phyloP scores from a whole-genome alignment of 1,284 basidiomycete species.

The Ceratobasidium sp. region DNA sequence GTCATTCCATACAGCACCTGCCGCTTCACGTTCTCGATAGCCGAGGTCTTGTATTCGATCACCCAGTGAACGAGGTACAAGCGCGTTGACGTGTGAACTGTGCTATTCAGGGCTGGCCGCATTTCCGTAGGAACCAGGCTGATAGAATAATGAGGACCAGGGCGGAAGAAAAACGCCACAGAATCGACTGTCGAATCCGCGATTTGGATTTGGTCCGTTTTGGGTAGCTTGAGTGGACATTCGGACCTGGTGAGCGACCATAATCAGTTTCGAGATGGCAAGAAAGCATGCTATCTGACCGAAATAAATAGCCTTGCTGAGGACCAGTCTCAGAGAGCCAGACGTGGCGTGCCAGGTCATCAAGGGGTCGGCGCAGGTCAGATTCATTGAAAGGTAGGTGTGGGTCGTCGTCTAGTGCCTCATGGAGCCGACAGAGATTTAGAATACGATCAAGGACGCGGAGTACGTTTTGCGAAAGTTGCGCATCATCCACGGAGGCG shows the following conservation, averaged over 20 bases:
- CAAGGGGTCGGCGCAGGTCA: background rate
- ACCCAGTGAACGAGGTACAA: constrained; percentile 7
- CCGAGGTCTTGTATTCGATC: background rate
- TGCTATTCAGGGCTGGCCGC: background rate
- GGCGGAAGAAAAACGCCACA: background rate
- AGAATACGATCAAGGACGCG: no score
- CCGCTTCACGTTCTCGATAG: background rate
- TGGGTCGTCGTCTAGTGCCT: no score
- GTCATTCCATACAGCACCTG: background rate
- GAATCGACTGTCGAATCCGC: background rate
- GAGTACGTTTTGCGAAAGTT: no score
- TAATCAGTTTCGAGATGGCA: no score
- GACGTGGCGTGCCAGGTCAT: background rate
- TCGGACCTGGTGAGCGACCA: background rate
- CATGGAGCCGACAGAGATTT: no score
- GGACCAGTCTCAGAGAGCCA: background rate
- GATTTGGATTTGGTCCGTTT: background rate
- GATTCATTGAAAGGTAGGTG: background rate
- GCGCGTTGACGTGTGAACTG: background rate
- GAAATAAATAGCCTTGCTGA: background rate
- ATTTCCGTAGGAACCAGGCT: background rate
- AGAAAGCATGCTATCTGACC: background rate
- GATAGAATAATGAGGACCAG: background rate
- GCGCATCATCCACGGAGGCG: no score
- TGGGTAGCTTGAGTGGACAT: background rate